Evolutionary conservation across 441 rosid species (phyloP), one percentile per base, ranked within the genome.

Genomic region (Viola pubescens): DNA sequence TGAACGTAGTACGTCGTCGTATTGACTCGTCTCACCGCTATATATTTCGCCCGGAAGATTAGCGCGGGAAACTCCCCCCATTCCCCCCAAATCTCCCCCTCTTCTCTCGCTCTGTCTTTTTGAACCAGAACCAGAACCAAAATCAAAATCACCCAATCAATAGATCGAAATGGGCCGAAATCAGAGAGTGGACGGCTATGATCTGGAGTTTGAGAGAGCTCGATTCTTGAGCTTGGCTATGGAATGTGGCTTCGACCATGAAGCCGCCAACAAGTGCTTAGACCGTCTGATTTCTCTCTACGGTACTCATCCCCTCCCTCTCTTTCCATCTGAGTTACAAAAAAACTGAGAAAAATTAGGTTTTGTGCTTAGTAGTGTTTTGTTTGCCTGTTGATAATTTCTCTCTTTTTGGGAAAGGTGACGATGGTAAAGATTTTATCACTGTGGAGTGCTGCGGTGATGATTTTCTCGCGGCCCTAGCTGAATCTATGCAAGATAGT

Each of bases 361-460:
- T 43, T 6, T 43, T 43, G 46, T 43, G 7, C 3, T 43, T 43
- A 43, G 10, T 43, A 26, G 3, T 26, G 34, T 26, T 3, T 12
- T 8, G 3, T 11, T 7, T 9, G 6, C 9, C 4, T 34, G 9
- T 1, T 37, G 52, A 26, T 47, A 8, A 8, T 48, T 48, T 26
- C 62, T 54, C 4, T 3, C 14, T 42, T 46, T 40, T 63, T 56
- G 67, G 48, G 34, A 60, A 65, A 92, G 99, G 97, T 52, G 95
- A 85, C 3, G 96, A 94, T 65, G 97, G 99, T 50, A 66, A 54
- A 51, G 96, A 88, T 61, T 90, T 94, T 70, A 73, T 94, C 54
- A 82, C 91, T 4, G 97, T 88, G 57, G 98, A 85, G 77, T 68
- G 73, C 16, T 90, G 95, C 49, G 98, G 95, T 12, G 91, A 90